Percentiles rank a stretch among this genome's conserved stretches.
phyloP scores from a whole-genome alignment of 768 basidiomycete species.

The Collybiopsis luxurians region DNA sequence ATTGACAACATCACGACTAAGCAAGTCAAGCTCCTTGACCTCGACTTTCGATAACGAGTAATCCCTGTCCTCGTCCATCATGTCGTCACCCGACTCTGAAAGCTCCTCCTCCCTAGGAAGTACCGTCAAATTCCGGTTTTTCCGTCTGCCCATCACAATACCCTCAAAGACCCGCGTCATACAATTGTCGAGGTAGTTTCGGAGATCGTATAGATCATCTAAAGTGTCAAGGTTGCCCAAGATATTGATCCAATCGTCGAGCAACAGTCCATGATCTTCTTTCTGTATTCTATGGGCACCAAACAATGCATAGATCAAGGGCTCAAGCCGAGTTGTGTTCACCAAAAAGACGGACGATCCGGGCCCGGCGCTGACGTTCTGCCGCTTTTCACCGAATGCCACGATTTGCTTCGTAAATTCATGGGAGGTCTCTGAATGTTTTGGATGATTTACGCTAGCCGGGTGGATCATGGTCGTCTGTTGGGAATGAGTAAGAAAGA shows the following conservation, averaged over 20 bases:
- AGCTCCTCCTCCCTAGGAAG: slow-evolving; percentile 46
- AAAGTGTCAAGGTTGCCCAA: slow-evolving; percentile 69
- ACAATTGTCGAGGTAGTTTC: slow-evolving; percentile 74
- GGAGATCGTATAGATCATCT: slow-evolving; percentile 82
- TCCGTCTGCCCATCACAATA: slow-evolving; percentile 48
- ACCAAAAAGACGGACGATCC: slow-evolving; percentile 64
- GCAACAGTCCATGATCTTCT: slow-evolving; percentile 71
- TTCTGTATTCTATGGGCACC: slow-evolving; percentile 79
- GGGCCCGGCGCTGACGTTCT: slow-evolving; percentile 56
- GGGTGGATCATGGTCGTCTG: slow-evolving; percentile 83
- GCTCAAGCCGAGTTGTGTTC: slow-evolving; percentile 81
- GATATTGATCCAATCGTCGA: slow-evolving; percentile 89
- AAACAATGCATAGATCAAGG: slow-evolving; percentile 87
- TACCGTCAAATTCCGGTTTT: slow-evolving; percentile 27
- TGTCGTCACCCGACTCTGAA: slow-evolving; percentile 61
- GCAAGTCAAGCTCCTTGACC: slow-evolving; percentile 68
- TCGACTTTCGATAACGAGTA: slow-evolving; percentile 64
- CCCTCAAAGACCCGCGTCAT: slow-evolving; percentile 92
- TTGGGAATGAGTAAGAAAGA: too few species aligned
- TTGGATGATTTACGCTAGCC: slow-evolving; percentile 80
- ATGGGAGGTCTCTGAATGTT: slow-evolving; percentile 27
- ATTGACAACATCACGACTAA: slow-evolving; percentile 72
- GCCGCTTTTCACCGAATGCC: slow-evolving; percentile 82
- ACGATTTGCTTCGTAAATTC: slow-evolving; percentile 59
- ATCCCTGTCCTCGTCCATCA: slow-evolving; percentile 37